These are phyloP conservation scores for Plasmodium chabaudi DNA, from an alignment of 169 alveolate species.

Conservation along the genomic window DNA sequence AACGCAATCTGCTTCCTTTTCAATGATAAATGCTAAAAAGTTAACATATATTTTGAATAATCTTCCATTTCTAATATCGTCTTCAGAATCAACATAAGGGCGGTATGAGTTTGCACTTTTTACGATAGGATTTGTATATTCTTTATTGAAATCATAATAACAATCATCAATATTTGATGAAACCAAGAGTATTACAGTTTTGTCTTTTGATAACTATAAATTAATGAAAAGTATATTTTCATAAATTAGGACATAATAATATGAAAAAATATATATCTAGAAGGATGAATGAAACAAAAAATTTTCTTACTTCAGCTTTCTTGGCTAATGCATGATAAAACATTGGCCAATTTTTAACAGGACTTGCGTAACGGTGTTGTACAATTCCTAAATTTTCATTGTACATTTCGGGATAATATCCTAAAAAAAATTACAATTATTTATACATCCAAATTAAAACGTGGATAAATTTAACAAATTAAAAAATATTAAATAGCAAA, in stretches of 20 bases:
- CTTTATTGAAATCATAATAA: constrained; percentile 1
- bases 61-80: not conserved
- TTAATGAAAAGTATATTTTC: not conserved
- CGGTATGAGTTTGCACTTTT: constrained; percentile 25
- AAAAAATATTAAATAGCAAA: not conserved
- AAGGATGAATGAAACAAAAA: constrained; percentile 13
- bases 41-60: constrained; percentile 15
- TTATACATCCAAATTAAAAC: not conserved
- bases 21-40: constrained; percentile 32
- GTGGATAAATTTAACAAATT: not conserved
- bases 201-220: constrained; percentile 25
- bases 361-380: constrained; percentile 55
- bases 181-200: constrained; percentile 26
- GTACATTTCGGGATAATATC: constrained; percentile 22
- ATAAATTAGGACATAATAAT: not conserved
- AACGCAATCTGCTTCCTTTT: constrained; percentile 12
- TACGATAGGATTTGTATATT: constrained; percentile 26
- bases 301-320: constrained; percentile 25
- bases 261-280: not conserved
- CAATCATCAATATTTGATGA: constrained; percentile 41
- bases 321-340: constrained; percentile 53
- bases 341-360: constrained; percentile 32
- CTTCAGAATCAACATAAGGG: constrained; percentile 52
- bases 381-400: constrained; percentile 30
- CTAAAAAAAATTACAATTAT: not conserved